These are phyloP conservation scores for Auxenochlorella pyrenoidosa DNA, from an alignment of 139 green algal genomes.

Conservation along the genomic window DNA sequence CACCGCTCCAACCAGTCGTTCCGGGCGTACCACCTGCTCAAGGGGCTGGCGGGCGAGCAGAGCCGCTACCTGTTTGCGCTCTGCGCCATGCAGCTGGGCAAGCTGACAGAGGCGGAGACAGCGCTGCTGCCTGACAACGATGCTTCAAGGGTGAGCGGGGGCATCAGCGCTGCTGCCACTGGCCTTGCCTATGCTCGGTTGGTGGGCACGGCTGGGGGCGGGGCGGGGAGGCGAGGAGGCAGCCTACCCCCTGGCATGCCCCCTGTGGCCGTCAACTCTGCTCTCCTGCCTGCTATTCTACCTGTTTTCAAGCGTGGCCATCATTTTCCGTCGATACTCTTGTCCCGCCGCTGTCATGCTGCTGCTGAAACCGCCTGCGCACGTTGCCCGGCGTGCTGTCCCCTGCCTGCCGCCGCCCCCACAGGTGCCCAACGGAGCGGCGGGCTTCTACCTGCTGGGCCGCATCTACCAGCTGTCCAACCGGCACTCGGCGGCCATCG, in stretches of 20 bases:
- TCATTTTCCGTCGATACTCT: too few relatives aligned
- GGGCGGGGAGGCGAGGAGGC: too few relatives aligned
- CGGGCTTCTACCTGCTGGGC: slow-evolving; percentile 89
- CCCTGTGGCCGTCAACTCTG: too few relatives aligned
- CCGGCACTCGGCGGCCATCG: slow-evolving; percentile 62
- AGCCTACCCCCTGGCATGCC: too few relatives aligned
- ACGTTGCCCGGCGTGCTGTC: too few relatives aligned
- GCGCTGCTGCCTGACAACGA: slow-evolving; percentile 68
- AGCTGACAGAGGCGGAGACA: slow-evolving; percentile 84
- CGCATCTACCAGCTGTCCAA: slow-evolving; percentile 73
- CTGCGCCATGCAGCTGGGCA: slow-evolving; percentile 81
- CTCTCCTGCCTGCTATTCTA: too few relatives aligned
- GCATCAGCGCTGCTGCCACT: too few relatives aligned
- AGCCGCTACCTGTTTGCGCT: slow-evolving; percentile 89
- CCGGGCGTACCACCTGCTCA: slow-evolving; percentile 80
- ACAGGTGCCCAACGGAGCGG: slow-evolving; percentile 84
- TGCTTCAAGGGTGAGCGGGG: slow-evolving; percentile 11
- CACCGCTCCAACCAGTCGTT: slow-evolving; percentile 78
- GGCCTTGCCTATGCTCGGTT: too few relatives aligned
- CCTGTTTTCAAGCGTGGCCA: too few relatives aligned
- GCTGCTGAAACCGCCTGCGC: not conserved
- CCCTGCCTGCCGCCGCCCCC: not conserved
- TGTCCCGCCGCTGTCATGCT: too few relatives aligned
- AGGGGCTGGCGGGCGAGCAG: slow-evolving; percentile 51
- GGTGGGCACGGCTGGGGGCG: not conserved